Conservation (phyloP, 176 grass and related monocot species). For the Stipa capillata region DNA sequence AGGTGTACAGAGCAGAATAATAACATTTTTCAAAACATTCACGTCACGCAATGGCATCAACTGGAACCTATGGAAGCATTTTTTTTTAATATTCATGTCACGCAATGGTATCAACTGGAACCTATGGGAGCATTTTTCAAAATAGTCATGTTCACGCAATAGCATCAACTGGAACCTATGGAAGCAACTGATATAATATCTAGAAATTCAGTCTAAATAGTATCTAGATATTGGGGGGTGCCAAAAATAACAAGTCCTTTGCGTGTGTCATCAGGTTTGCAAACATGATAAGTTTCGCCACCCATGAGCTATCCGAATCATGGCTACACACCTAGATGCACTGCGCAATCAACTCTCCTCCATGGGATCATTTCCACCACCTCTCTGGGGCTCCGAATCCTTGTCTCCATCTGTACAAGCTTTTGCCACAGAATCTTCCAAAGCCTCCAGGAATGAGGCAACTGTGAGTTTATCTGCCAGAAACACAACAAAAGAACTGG, state of each 20-base stretch:
- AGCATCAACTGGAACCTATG: background rate
- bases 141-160: background rate
- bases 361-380: constrained; percentile 53
- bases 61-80: background rate
- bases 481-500: background rate
- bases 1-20: background rate
- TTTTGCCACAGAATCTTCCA: constrained; percentile 70
- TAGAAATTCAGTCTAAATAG: too few species aligned
- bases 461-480: constrained; percentile 83
- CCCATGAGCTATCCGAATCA: background rate
- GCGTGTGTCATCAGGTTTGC: background rate
- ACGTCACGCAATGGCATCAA: background rate
- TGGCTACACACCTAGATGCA: background rate
- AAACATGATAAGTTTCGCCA: background rate
- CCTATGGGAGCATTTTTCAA: background rate
- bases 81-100: background rate
- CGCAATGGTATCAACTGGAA: background rate
- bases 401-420: constrained; percentile 26
- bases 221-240: background rate
- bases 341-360: constrained; percentile 49
- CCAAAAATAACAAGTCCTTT: background rate
- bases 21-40: background rate
- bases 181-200: background rate
- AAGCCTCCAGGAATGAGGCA: constrained; percentile 84
- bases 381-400: constrained; percentile 13